These are phyloP conservation scores for Venturia pyrina DNA, from an alignment of 2,329 filamentous ascomycete genomes.

Conservation along the genomic window DNA sequence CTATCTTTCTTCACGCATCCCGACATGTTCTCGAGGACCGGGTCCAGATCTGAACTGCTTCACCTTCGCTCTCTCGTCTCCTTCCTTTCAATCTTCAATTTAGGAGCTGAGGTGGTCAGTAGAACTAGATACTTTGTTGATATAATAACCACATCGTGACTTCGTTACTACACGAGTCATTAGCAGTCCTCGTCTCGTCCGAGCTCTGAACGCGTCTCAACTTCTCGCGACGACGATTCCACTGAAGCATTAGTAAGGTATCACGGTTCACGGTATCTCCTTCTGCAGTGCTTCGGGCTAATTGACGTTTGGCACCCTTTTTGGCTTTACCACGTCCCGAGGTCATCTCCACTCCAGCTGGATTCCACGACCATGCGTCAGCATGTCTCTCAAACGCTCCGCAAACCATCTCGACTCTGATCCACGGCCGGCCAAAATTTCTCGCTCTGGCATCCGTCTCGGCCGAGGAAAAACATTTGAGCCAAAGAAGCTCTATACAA, in stretches of 20 bases:
- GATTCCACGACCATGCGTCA: background rate
- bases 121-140: background rate
- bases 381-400: background rate
- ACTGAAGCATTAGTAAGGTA: too few species aligned
- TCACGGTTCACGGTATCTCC: too few species aligned
- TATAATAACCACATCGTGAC: background rate
- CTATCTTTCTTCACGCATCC: background rate
- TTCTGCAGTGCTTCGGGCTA: too few species aligned
- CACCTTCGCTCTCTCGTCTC: background rate
- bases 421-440: slow-evolving; percentile 11
- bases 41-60: background rate
- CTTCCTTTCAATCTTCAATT: background rate
- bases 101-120: too few species aligned
- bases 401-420: background rate
- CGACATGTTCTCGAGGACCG: background rate
- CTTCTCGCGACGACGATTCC: background rate
- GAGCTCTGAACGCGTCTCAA: background rate
- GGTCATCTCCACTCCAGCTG: too few species aligned
- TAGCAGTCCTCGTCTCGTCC: background rate
- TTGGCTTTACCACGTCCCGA: background rate
- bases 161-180: background rate
- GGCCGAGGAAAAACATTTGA: slow-evolving; percentile 12
- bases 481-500: slow-evolving; percentile 15
- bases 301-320: too few species aligned
- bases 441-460: slow-evolving; percentile 15